A percentile compares a stretch with the other conserved stretches of the same genome.
phyloP scores from a whole-genome alignment of 1,284 basidiomycete species.

The Ganoderma resinaceum region DNA sequence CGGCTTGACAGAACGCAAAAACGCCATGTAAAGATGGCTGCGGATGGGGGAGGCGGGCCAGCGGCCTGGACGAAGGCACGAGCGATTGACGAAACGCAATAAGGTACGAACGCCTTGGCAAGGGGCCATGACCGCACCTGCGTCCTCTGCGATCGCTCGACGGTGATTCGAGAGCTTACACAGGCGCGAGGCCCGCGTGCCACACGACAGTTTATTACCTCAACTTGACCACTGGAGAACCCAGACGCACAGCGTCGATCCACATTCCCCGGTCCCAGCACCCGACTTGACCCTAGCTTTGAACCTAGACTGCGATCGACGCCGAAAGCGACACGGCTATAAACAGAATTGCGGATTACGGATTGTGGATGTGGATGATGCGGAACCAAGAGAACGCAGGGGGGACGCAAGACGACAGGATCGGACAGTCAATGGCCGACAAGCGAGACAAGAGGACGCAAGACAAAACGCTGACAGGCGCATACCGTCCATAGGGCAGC shows the following conservation, averaged over 20 bases:
- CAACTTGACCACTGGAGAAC: neutral
- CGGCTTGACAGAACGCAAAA: conserved; percentile 6
- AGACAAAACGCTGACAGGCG: conserved; percentile 5
- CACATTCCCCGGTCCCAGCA: neutral
- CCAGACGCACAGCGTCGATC: neutral
- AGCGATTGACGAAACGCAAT: neutral
- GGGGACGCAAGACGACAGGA: neutral
- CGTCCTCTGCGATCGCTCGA: neutral
- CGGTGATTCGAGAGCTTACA: neutral
- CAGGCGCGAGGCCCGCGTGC: neutral
- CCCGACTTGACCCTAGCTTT: neutral
- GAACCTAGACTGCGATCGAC: neutral
- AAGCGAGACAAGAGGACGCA: conserved; percentile 3
- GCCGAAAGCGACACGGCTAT: neutral
- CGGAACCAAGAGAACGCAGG: neutral
- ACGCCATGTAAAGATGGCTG: neutral
- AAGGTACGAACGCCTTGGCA: neutral
- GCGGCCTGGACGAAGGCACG: neutral
- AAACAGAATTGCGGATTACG: neutral
- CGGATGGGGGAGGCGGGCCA: neutral
- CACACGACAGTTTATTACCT: conserved; percentile 2
- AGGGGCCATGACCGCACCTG: neutral
- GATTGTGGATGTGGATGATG: neutral
- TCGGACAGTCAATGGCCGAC: neutral
- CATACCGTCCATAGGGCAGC: neutral